A percentile compares a stretch with the other conserved stretches of the same genome.
Evolutionary conservation across 192 early-diverging fungal genomes (phyloP).

Genomic region (Umbelopsis vinacea): DNA sequence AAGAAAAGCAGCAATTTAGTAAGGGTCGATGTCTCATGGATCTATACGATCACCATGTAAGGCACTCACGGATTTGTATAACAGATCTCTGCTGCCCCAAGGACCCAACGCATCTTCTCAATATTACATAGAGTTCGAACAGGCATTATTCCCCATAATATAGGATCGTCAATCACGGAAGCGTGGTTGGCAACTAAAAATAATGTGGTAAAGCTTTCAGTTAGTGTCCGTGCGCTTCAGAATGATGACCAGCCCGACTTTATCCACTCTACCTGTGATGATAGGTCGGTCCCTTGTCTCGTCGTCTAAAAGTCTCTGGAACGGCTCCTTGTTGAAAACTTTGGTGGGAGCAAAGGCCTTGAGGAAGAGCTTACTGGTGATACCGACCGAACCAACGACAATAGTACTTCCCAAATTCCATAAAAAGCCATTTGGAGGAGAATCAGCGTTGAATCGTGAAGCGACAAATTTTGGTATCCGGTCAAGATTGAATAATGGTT

Average conservation of each 20-base stretch:
- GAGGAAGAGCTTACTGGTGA: constrained; percentile 40
- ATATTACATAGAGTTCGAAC: constrained; percentile 51
- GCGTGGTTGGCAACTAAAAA: constrained; percentile 70
- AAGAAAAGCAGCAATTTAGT: no score
- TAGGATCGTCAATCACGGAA: constrained; percentile 77
- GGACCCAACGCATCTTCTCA: constrained; percentile 73
- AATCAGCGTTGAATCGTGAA: constrained; percentile 6
- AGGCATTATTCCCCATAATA: constrained; percentile 77
- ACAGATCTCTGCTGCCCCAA: constrained; percentile 88
- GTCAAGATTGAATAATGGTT: constrained; percentile 25
- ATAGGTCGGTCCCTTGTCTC: constrained; percentile 60
- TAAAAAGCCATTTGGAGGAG: constrained; percentile 6
- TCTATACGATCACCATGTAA: not conserved
- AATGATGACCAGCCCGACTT: not conserved
- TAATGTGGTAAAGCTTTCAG: not conserved
- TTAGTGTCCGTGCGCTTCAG: not conserved
- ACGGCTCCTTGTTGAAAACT: constrained; percentile 62
- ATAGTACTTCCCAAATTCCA: constrained; percentile 36
- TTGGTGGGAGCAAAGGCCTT: constrained; percentile 34
- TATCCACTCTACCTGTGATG: constrained; percentile 56
- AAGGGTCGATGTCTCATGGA: not conserved
- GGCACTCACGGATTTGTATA: constrained; percentile 70
- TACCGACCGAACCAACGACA: constrained; percentile 29
- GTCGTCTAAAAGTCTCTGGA: constrained; percentile 58
- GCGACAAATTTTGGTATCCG: constrained; percentile 22